Evolutionary conservation across 306 rosid genomes (phyloP), one percentile per base, ranked within the genome.

Genomic region (Sesbania bispinosa): DNA sequence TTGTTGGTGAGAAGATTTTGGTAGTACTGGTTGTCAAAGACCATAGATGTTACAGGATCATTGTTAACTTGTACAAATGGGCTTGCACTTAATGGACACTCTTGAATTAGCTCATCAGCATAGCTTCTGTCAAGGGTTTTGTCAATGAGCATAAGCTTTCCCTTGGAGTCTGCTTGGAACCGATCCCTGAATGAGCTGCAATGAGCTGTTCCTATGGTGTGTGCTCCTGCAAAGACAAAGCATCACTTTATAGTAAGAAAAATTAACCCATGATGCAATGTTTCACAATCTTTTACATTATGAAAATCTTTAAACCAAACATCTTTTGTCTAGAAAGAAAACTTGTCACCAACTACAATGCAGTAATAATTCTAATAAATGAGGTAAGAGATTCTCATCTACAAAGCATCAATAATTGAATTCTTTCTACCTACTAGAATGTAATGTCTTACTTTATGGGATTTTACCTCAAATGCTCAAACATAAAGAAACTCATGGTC

Each of bases 191-290:
- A 88, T 62, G 98, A 84, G 26, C 67, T 72, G 82, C 98, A 93
- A 50, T 90, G 93, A 47, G 97, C 86, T 29, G 72, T 20, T 71
- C 98, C 97, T 58, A 93, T 85, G 7, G 97, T 93, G 76, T 93
- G 97, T 55, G 97, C 93, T 45, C 97, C 97, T 91, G 82, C 39
- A n/a, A n/a, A n/a, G n/a, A n/a, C n/a, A n/a, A n/a, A n/a, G n/a
- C n/a, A n/a, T n/a, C n/a, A n/a, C n/a, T n/a, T n/a, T n/a, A n/a
- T n/a, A n/a, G n/a, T n/a, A n/a, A n/a, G n/a, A n/a, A n/a, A n/a
- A n/a, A n/a, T n/a, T n/a, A n/a, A n/a, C n/a, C n/a, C n/a, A n/a
- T n/a, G n/a, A n/a, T n/a, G n/a, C n/a, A n/a, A n/a, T n/a, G n/a
- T n/a, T n/a, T n/a, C n/a, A n/a, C n/a, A n/a, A n/a, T n/a, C n/a